Percentiles rank a stretch among this genome's conserved stretches.
phyloP scores from a whole-genome alignment of 495 filamentous ascomycete genomes.

The Aspergillus homomorphus region DNA sequence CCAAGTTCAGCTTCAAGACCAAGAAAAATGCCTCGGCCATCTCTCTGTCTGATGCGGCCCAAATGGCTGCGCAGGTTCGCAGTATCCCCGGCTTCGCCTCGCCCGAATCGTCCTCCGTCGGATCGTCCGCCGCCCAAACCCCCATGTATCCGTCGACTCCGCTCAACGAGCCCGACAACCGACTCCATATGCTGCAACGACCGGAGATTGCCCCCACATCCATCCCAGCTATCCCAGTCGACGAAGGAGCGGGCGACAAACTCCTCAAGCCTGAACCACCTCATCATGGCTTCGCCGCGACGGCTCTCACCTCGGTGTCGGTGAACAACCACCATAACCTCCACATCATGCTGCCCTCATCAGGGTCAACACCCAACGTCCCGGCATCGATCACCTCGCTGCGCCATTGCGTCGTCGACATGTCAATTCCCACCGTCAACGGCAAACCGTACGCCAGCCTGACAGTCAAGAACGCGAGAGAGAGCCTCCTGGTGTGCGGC shows the following conservation, averaged over 20 bases:
- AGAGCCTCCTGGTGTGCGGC: conserved; percentile 71
- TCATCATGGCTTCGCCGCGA: conserved; percentile 26
- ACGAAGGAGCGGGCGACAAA: conserved; percentile 16
- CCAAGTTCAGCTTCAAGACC: conserved; percentile 73
- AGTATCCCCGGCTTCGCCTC: conserved; percentile 42
- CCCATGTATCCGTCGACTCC: conserved; percentile 53
- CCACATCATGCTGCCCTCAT: conserved; percentile 68
- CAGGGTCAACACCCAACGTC: conserved; percentile 61
- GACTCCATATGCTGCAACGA: conserved; percentile 26
- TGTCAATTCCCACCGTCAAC: conserved; percentile 62
- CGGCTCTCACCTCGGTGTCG: conserved; percentile 51
- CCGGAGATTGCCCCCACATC: conserved; percentile 42
- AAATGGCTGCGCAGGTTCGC: conserved; percentile 45
- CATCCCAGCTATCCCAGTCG: conserved; percentile 23
- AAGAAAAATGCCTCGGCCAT: conserved; percentile 57
- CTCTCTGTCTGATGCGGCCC: conserved; percentile 54
- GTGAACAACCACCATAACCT: conserved; percentile 59
- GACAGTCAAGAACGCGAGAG: conserved; percentile 63
- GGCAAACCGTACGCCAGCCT: conserved; percentile 70
- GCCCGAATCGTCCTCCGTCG: conserved; percentile 43
- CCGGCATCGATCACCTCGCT: conserved; percentile 73
- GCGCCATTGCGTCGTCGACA: conserved; percentile 70
- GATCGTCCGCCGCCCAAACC: conserved; percentile 50
- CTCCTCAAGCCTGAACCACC: conserved; percentile 8
- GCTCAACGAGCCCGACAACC: conserved; percentile 41